Percentiles rank a stretch among this genome's conserved stretches.
These are phyloP conservation scores for Globisporangium middletonii DNA, from an alignment of 352 stramenopile genomes.

Conservation along the genomic window DNA sequence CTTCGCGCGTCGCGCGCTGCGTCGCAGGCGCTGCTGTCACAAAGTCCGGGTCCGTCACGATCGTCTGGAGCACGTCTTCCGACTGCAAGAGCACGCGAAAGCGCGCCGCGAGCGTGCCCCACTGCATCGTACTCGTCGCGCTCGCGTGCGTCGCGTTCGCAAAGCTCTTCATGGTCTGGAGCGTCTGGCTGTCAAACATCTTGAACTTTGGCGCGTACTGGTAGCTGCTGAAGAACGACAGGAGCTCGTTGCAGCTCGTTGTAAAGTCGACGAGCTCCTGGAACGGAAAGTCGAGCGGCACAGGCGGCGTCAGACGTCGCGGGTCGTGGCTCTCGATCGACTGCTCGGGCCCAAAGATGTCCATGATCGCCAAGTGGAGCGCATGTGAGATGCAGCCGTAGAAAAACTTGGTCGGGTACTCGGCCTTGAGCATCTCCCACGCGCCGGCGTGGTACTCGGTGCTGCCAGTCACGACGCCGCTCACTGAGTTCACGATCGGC, in stretches of 20 bases:
- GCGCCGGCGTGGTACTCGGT: constrained; percentile 68
- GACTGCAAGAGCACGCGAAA: constrained; percentile 64
- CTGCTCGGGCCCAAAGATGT: constrained; percentile 76
- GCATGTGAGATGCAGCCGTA: constrained; percentile 81
- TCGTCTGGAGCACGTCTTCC: constrained; percentile 68
- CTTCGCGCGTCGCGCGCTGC: constrained; percentile 46
- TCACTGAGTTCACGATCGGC: constrained; percentile 60
- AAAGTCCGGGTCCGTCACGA: constrained; percentile 68
- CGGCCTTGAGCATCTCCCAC: constrained; percentile 79
- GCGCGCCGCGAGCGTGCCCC: constrained; percentile 55
- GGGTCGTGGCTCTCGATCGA: constrained; percentile 56
- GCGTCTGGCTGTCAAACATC: constrained; percentile 62
- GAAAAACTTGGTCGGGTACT: constrained; percentile 85
- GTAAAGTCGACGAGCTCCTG: constrained; percentile 77
- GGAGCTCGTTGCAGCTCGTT: constrained; percentile 62
- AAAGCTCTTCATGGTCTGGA: constrained; percentile 77
- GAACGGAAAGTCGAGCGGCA: constrained; percentile 75
- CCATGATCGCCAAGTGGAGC: constrained; percentile 74
- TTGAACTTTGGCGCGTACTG: constrained; percentile 71
- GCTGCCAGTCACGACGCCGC: constrained; percentile 68
- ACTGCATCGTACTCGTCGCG: constrained; percentile 55
- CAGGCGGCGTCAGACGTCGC: constrained; percentile 49
- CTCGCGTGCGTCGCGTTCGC: constrained; percentile 33
- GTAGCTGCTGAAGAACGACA: constrained; percentile 80
- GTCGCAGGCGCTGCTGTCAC: constrained; percentile 32